These are phyloP conservation scores for Cenchrus purpureus DNA, from an alignment of 176 grass and related monocot genomes.

Conservation along the genomic window DNA sequence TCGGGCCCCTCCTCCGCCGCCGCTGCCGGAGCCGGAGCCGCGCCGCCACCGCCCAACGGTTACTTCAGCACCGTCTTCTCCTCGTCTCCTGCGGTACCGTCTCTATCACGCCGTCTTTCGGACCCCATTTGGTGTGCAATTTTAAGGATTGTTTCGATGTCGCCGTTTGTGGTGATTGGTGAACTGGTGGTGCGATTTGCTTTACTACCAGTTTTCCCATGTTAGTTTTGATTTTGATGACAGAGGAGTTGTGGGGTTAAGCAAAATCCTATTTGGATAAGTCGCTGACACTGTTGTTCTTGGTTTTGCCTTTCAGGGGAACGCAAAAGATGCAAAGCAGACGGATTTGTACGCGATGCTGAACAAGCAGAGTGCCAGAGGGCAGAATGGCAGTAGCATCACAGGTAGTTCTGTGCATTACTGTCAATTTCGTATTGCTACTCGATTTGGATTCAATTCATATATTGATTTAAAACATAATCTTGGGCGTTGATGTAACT, in stretches of 20 bases:
- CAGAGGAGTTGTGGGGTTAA: background rate
- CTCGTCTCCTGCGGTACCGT: conserved; percentile 40
- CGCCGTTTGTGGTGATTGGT: background rate
- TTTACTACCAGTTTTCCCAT: background rate
- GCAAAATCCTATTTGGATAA: conserved; percentile 6
- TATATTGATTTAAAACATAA: background rate
- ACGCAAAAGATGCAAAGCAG: conserved; percentile 43
- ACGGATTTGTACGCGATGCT: conserved; percentile 49
- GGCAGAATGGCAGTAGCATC: conserved; percentile 37
- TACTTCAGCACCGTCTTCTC: conserved; percentile 59
- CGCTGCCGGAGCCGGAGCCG: conserved; percentile 21
- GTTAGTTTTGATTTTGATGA: background rate
- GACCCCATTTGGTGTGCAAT: background rate
- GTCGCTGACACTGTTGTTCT: background rate
- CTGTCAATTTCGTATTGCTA: background rate
- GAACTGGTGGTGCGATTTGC: background rate
- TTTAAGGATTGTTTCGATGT: background rate
- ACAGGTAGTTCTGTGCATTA: conserved; percentile 37
- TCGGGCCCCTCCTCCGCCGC: conserved; percentile 21
- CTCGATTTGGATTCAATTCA: background rate
- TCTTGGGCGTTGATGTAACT: background rate
- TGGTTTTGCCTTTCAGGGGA: conserved; percentile 34
- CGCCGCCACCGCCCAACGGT: background rate
- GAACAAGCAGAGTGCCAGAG: conserved; percentile 56
- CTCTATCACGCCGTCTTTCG: background rate